Evolutionary conservation across 2,329 filamentous ascomycete genomes (phyloP), one percentile per base, ranked within the genome.

Genomic region (Ascochyta fabae): DNA sequence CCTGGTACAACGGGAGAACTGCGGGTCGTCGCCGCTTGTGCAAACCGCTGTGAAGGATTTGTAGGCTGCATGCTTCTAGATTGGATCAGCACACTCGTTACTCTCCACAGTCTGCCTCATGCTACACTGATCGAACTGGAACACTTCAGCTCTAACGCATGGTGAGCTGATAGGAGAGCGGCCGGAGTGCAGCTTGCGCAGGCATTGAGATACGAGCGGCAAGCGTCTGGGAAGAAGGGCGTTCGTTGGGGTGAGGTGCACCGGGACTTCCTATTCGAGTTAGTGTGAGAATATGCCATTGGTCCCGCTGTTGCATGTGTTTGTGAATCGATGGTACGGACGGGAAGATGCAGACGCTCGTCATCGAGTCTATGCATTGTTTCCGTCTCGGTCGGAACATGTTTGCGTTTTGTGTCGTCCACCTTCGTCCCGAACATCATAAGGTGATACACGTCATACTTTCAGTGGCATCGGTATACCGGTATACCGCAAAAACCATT

Each of bases 341-440:
- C 58, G 61, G 58, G 55, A 62, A 53, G 51, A 48, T 50, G 52
- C 60, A 63, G 57, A 60, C 51, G 65, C 58, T 67, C 58, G 62
- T 65, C 62, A 66, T 67, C 53, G 53, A 59, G 48, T 58, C 44
- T 60, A 47, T 60, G 59, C 59, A 60, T 60, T 43, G 56, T 46
- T 58, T 48, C 60, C 48, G 48, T 55, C 41, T 60, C 52, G 52
- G 49, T 55, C 48, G 57, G 54, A 56, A 39, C 42, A 51, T 48
- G 47, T 48, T 51, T 58, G 56, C 55, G 38, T 26, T 52, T 41
- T 50, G 51, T 47, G 46, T 57, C 22, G 16, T 36, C 24, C 35
- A 52, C 35, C 27, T 23, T 33, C 39, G 38, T 59, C 45, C 53
- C 58, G 57, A 58, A 36, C 24, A 50, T 59, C 36, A 35, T 48